Evolutionary conservation across 2,329 filamentous ascomycete species (phyloP).

Genomic region (Sclerotiophoma versabilis): DNA sequence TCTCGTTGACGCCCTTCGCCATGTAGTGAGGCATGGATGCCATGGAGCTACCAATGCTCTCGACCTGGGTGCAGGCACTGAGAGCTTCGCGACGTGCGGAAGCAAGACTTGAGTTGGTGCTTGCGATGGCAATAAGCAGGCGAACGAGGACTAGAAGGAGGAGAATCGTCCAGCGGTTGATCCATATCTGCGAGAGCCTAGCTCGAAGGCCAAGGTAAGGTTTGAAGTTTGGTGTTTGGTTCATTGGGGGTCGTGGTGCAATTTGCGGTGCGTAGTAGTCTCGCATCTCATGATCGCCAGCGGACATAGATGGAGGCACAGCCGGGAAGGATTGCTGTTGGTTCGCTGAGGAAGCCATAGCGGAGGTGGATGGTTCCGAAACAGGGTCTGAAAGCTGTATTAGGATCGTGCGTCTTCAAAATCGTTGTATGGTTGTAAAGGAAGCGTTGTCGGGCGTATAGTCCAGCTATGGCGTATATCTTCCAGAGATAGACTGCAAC

Average conservation of each 20-base stretch:
- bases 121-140: slow-evolving; percentile 76
- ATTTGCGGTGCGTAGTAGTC: slow-evolving; percentile 65
- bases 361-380: slow-evolving; percentile 37
- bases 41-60: slow-evolving; percentile 92
- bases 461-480: slow-evolving; percentile 33
- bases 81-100: slow-evolving; percentile 82
- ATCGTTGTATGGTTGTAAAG: slow-evolving; percentile 7
- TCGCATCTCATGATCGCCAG: slow-evolving; percentile 68
- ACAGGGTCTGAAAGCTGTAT: slow-evolving; percentile 42
- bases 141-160: slow-evolving; percentile 84
- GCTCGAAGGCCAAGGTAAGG: slow-evolving; percentile 91
- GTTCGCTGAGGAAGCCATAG: slow-evolving; percentile 59
- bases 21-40: slow-evolving; percentile 98
- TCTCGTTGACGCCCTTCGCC: slow-evolving; percentile 83
- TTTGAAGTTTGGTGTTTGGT: slow-evolving; percentile 75
- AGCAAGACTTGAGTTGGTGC: slow-evolving; percentile 75
- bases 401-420: slow-evolving; percentile 33
- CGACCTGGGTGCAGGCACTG: slow-evolving; percentile 88
- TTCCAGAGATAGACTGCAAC: slow-evolving; percentile 39
- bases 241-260: slow-evolving; percentile 63
- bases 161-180: slow-evolving; percentile 96
- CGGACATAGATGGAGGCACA: slow-evolving; percentile 65
- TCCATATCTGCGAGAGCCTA: slow-evolving; percentile 92
- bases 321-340: slow-evolving; percentile 62
- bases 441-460: slow-evolving; percentile 21